Evolutionary conservation across 139 green algal genomes (phyloP), one percentile per base, ranked within the genome.

Genomic region (Parachlorella kessleri): DNA sequence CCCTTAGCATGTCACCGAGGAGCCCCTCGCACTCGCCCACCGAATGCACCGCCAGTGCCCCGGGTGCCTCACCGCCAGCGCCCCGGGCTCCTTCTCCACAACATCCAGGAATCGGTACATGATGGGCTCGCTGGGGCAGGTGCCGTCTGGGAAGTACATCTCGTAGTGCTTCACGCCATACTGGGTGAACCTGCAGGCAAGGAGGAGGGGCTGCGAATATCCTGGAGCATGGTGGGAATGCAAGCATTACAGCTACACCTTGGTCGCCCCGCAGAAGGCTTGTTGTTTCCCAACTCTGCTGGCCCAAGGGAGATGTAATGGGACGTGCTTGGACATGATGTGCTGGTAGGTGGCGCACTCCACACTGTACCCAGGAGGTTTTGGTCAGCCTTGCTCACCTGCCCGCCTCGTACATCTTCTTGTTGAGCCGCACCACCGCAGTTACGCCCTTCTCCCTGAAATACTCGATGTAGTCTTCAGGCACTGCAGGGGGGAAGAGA

Each of bases 111-210:
- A 98, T 35, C 76, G 82, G 65, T 84, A 59, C 67, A 97, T 73
- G 75, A 97, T 94, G 54, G 81, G 77, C 35, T 96, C 89, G 5
- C 83, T 80, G 37, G 95, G 95, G 87, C 91, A 96, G 35, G 87
- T 92, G 41, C 94, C 93, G 78, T 98, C 95, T 28, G 95, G 94
- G 72, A 98, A 98, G 89, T 97, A 98, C 42, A 98, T 86, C 66
- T 98, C 94, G 80, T 97, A 85, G 83, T 96, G 92, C 38, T 81
- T 77, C 72, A 98, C 88, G 33, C 94, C 94, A 32, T 83, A 84
- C 73, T 91, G 72, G 33, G 90, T 89, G 81, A 98, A 98, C n/a
- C 78, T 36, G 28, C 30, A 70, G 48, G 21, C 14, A 59, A 59
- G 14, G 48, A n/a, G n/a, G n/a, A n/a, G n/a, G n/a, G n/a, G n/a